Conservation (phyloP, 164 flowering plant genomes). For the Vitis amurensis region DNA sequence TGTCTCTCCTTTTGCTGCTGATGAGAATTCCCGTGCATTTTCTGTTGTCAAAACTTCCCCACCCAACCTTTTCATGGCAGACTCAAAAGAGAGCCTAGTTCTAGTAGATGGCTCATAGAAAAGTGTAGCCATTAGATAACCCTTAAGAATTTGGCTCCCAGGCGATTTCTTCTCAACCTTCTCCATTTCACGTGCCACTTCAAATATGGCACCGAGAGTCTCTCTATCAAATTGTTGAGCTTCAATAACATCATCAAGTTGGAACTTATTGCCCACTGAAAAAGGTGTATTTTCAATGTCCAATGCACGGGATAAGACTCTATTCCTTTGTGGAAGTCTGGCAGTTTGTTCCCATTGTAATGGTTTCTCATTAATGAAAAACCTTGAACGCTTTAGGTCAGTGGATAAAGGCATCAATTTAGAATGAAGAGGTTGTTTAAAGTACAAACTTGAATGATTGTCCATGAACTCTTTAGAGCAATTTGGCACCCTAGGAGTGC, state of each 20-base stretch:
- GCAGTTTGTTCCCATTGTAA: constrained; percentile 14
- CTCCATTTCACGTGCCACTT: constrained; percentile 93
- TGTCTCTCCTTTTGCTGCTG: constrained; percentile 98
- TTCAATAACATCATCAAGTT: constrained; percentile 87
- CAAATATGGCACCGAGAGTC: constrained; percentile 70
- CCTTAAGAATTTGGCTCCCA: constrained; percentile 72
- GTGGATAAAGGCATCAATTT: constrained; percentile 14
- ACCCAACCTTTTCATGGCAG: constrained; percentile 96
- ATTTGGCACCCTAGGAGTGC: constrained; percentile 7
- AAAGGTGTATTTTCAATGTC: constrained; percentile 23
- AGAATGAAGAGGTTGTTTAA: constrained; percentile 13
- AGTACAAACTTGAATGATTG: constrained; percentile 10
- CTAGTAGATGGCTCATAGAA: constrained; percentile 99
- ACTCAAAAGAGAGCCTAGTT: constrained; percentile 94
- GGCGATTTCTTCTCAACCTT: constrained; percentile 68
- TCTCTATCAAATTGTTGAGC: constrained; percentile 93
- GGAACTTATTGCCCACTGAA: constrained; percentile 66
- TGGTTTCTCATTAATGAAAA: constrained; percentile 15
- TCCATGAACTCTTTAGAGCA: constrained; percentile 13
- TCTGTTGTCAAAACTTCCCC: constrained; percentile 98
- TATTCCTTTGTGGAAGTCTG: constrained; percentile 13
- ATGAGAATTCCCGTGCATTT: constrained; percentile 96
- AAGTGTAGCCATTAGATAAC: constrained; percentile 92
- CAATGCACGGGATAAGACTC: constrained; percentile 34
- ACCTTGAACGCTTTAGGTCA: constrained; percentile 9